Conservation (phyloP, 306 rosid genomes). For the Astragalus membranaceus region DNA sequence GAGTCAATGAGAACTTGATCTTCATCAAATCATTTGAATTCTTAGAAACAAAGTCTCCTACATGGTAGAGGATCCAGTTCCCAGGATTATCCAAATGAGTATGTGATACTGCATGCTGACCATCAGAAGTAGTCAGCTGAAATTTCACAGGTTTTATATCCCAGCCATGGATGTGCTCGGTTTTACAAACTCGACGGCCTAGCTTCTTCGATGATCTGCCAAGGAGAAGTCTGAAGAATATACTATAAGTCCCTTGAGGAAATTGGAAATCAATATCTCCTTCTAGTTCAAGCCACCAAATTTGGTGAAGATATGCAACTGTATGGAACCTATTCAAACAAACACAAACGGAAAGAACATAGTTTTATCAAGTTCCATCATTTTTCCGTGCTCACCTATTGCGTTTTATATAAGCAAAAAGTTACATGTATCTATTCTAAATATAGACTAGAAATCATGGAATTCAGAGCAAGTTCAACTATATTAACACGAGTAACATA, state of each 20-base stretch:
- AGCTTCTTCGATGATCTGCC: slow-evolving; percentile 63
- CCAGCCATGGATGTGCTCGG: slow-evolving; percentile 79
- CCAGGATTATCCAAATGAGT: slow-evolving; percentile 64
- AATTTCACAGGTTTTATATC: slow-evolving; percentile 65
- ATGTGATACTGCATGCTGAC: slow-evolving; percentile 48
- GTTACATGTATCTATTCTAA: too few relatives aligned
- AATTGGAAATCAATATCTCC: slow-evolving; percentile 81
- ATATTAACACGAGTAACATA: background rate
- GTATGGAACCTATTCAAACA: slow-evolving; percentile 51
- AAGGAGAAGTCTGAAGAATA: slow-evolving; percentile 73
- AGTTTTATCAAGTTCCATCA: background rate
- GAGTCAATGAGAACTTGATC: slow-evolving; percentile 63
- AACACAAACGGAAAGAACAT: background rate
- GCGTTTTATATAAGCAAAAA: too few relatives aligned
- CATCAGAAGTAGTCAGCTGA: slow-evolving; percentile 63
- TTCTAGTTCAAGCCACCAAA: slow-evolving; percentile 87
- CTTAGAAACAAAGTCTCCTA: slow-evolving; percentile 59
- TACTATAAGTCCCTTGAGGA: slow-evolving; percentile 54
- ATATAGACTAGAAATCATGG: background rate
- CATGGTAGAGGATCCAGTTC: slow-evolving; percentile 62
- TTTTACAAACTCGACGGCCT: slow-evolving; percentile 63
- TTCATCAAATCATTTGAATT: slow-evolving; percentile 42
- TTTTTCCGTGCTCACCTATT: background rate
- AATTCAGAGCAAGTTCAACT: background rate
- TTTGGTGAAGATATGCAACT: slow-evolving; percentile 90